Base-by-base conservation (phyloP, 2,329 filamentous ascomycete species). In the Fusarium sp. region DNA sequence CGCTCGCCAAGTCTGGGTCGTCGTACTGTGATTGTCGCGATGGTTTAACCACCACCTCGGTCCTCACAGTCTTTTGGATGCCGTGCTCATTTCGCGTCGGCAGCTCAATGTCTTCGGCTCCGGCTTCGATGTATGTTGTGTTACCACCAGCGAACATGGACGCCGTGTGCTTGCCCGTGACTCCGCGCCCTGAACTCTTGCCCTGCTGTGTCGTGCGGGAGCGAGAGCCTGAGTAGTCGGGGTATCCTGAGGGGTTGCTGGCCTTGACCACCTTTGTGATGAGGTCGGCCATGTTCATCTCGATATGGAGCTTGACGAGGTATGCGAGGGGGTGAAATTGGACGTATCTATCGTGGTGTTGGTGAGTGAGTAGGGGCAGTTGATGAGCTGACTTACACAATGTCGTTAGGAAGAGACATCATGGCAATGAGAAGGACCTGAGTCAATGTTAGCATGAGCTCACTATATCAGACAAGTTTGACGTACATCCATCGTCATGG, bases 221-320 rank as follows among this genome's bases (percentile, higher is more conserved):
- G n/a, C 67, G 73, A 9, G 70, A 76, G 2, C 70, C 71, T 4
- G 76, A 78, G 54, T 78, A 78, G 35, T 79, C 72, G 37, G 66
- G 65, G 32, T 76, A 73, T 2, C 76, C 75, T 87, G 86, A 30
- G 20, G 70, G 68, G 45, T 79, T 79, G 38, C 74, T 78, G 9
- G 76, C 76, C 33, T 78, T 78, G 57, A 79, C 78, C 0, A 86
- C 80, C 60, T 83, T 84, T 20, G 79, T 85, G 73, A 88, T 88
- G 20, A 89, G 83, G 27, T 86, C 85, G 40, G 87, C 86, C 86
- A 89, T 88, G 32, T 84, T 85, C 83, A 89, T 85, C 72, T 89
- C 87, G 71, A 89, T 88, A 64, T 88, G 86, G 11, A 89, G 82
- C 65, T 89, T 89, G 61, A 88, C 85, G n/a, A 87, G 82, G 72